These are phyloP conservation scores for Recurvomyces mirabilis DNA, from an alignment of 495 filamentous ascomycete species.

Conservation along the genomic window DNA sequence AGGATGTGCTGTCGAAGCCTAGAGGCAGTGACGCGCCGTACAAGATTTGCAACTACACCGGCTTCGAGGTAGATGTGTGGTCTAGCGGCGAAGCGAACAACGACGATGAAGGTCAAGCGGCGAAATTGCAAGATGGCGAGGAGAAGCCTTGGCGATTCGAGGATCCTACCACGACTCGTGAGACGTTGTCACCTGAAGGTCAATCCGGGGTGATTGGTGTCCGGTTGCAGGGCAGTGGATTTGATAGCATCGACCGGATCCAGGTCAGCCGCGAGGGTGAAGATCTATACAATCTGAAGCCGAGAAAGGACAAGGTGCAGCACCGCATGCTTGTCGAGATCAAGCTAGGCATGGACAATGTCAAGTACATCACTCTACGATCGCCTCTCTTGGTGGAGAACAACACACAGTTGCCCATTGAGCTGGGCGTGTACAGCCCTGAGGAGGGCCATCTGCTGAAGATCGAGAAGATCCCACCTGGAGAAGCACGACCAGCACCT, in stretches of 20 bases:
- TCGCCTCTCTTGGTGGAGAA: slow-evolving; percentile 97
- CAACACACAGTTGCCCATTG: slow-evolving; percentile 90
- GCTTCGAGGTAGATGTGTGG: slow-evolving; percentile 78
- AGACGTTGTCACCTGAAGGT: slow-evolving; percentile 75
- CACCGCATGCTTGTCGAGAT: slow-evolving; percentile 90
- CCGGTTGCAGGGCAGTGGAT: slow-evolving; percentile 82
- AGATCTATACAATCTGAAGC: slow-evolving; percentile 70
- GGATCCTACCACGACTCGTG: slow-evolving; percentile 84
- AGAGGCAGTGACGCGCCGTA: slow-evolving; percentile 87
- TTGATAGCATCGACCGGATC: slow-evolving; percentile 79
- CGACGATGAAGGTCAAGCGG: slow-evolving; percentile 47
- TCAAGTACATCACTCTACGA: slow-evolving; percentile 94
- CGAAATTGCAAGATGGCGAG: slow-evolving; percentile 80
- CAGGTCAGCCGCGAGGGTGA: slow-evolving; percentile 90
- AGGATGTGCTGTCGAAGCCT: slow-evolving; percentile 90
- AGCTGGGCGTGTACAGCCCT: slow-evolving; percentile 84
- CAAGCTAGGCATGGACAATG: slow-evolving; percentile 77
- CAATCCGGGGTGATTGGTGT: slow-evolving; percentile 66
- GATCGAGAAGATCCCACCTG: slow-evolving; percentile 93
- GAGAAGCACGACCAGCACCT: slow-evolving; percentile 80
- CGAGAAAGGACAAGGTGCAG: slow-evolving; percentile 68
- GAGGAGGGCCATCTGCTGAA: slow-evolving; percentile 85
- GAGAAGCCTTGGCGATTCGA: slow-evolving; percentile 94
- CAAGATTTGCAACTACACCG: slow-evolving; percentile 86
- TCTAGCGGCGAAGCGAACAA: slow-evolving; percentile 45